phyloP scores from a whole-genome alignment of 306 rosid genomes.

The Fagus crenata region DNA sequence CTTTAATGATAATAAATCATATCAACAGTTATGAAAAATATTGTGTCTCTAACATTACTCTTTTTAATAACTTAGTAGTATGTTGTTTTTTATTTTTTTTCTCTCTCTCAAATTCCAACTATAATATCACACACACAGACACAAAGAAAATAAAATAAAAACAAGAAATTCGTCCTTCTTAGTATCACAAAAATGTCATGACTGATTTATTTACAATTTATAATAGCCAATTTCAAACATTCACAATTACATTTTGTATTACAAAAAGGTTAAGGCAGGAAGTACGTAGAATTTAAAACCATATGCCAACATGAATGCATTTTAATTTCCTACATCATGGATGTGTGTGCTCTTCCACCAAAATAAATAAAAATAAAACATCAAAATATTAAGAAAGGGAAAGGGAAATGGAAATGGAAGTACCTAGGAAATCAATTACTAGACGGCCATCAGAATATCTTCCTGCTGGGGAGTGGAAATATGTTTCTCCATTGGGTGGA shows the following conservation, averaged over 20 bases:
- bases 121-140: no score
- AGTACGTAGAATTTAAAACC: not conserved
- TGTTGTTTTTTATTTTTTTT: no score
- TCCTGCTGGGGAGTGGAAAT: slow-evolving; percentile 59
- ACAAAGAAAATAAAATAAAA: not conserved
- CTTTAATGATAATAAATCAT: no score
- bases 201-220: not conserved
- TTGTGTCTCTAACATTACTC: no score
- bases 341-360: not conserved
- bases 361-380: not conserved
- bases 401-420: not conserved
- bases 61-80: no score
- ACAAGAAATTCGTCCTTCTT: not conserved
- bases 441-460: slow-evolving; percentile 75
- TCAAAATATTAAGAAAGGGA: not conserved
- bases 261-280: not conserved
- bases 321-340: not conserved
- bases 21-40: no score
- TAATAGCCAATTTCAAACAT: not conserved
- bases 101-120: no score
- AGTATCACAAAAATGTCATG: not conserved
- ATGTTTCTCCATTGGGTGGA: slow-evolving; percentile 55
- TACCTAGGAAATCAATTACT: slow-evolving; percentile 61
- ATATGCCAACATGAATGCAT: not conserved
- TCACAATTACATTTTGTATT: not conserved